These are phyloP conservation scores for Pleurotus platypus DNA, from an alignment of 768 basidiomycete genomes.

Conservation along the genomic window DNA sequence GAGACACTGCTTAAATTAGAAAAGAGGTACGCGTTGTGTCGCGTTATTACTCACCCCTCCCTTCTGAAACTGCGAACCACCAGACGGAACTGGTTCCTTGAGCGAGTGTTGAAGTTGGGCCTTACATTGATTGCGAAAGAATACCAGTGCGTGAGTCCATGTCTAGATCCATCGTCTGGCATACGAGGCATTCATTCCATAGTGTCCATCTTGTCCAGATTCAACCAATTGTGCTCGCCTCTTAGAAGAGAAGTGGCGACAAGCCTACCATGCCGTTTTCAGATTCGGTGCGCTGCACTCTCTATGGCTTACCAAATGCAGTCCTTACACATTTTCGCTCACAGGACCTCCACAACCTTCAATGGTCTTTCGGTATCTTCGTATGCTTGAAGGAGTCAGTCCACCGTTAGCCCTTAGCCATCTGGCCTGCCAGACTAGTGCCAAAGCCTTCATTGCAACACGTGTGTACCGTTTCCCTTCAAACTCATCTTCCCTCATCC, in stretches of 20 bases:
- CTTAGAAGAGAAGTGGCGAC: conserved; percentile 91
- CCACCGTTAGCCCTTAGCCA: conserved; percentile 85
- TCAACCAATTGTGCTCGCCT: conserved; percentile 71
- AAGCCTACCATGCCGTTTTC: conserved; percentile 83
- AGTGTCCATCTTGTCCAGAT: conserved; percentile 88
- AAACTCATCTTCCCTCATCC: conserved; percentile 4
- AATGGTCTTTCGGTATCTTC: conserved; percentile 89
- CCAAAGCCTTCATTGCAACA: conserved; percentile 85
- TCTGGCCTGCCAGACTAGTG: conserved; percentile 83
- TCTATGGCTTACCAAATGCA: not conserved
- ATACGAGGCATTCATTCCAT: conserved; percentile 1
- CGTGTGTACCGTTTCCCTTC: conserved; percentile 39
- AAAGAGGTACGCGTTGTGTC: conserved; percentile 51
- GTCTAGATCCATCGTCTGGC: not conserved
- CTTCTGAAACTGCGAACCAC: not conserved
- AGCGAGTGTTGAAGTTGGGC: conserved; percentile 89
- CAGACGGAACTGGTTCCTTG: conserved; percentile 93
- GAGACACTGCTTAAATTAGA: conserved; percentile 88
- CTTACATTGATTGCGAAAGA: conserved; percentile 87
- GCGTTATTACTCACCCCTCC: not conserved
- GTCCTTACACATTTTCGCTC: not conserved
- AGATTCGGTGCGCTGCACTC: conserved; percentile 61
- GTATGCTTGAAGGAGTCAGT: conserved; percentile 86
- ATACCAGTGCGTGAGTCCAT: conserved; percentile 82
- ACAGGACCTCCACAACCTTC: conserved; percentile 83